Evolutionary conservation across 495 filamentous ascomycete genomes (phyloP), one percentile per base, ranked within the genome.

Genomic region (Pyronema omphalodes): DNA sequence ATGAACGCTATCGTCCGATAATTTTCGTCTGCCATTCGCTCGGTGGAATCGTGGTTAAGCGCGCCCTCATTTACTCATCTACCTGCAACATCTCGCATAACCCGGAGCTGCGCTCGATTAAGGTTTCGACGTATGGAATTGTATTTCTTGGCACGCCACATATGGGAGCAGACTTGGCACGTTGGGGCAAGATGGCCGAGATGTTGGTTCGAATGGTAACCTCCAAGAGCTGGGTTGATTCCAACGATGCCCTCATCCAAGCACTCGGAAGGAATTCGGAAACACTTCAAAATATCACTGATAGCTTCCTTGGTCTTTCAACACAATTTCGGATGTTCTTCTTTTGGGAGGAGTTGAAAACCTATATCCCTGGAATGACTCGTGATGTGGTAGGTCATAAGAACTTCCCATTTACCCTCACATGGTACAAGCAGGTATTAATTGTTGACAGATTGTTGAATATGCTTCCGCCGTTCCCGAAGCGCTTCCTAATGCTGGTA

Each of bases 61-160:
- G 82, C 12, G 76, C 78, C 53, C 65, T 84, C 29, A 80, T 79
- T 33, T 76, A 77, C 66, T 83, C 80, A 46, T 74, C 75, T 40
- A 81, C 74, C 47, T 67, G 84, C 15, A 75, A 73, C 7, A 76
- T 74, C 37, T 76, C 78, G 52, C 76, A 82, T 58, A 80, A 80
- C 14, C 76, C 84, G 60, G 79, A 86, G 57, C 72, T 84, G 5
- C 78, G 86, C 23, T 86, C 83, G 5, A 78, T 93, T 19, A 87
- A 77, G 58, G 80, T 88, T 7, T 87, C 84, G 2, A 89, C 86
- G 0, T 93, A 82, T 54, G 86, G 83, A 15, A 79, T 93, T 33
- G 72, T 93, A 18, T 93, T 93, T 62, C 73, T 93, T 34, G 86
- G 86, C 15, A 93, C 86, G n/a, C 86, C 86, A 7, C 86, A 93